Base-by-base conservation (phyloP, 257 asterid species). In the Coffea canephora region DNA sequence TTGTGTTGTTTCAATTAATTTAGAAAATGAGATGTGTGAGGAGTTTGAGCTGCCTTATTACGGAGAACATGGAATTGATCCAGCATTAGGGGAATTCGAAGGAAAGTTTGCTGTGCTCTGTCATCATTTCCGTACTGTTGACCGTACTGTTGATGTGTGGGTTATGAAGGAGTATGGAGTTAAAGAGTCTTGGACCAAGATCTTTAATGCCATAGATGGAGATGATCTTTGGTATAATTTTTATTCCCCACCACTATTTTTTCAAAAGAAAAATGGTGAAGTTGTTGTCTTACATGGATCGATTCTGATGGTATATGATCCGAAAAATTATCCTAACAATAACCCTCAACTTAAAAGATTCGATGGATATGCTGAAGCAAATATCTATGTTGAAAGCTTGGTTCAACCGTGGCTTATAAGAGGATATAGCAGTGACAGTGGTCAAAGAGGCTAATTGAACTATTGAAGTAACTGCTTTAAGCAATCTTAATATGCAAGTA, bases 71-170 rank as follows among this genome's bases (percentile, higher is more conserved):
- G 1, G 7, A 4, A 2, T 57, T 57, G 4, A 5, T 4, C 0
- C 10, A 1, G 59, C 75, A 34, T 65, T 88, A 66, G 86, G 81
- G 16, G 86, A 21, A 3, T 55, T 82, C 0, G 87, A 78, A 71
- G 91, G 84, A 3, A 50, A 55, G 13, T 48, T 88, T 73, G 81
- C 76, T 1, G 82, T 86, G 76, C 77, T 89, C 8, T 87, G 89
- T 78, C 39, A 73, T 23, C 19, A 9, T 19, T 57, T 4, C 12
- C 5, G 1, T 57, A 3, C 64, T 16, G 18, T 57, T 59, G 67
- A 18, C 12, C 5, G 1, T 57, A 3, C 64, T 16, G 18, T 57
- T 59, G 67, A 88, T 54, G 55, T 88, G 62, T 90, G 91, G 94
- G 61, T 86, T 67, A 76, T 84, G 87, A 77, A 81, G 83, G 68